Evolutionary conservation across 108 stramenopile genomes (phyloP).

Genomic region (Nitzschia palea): DNA sequence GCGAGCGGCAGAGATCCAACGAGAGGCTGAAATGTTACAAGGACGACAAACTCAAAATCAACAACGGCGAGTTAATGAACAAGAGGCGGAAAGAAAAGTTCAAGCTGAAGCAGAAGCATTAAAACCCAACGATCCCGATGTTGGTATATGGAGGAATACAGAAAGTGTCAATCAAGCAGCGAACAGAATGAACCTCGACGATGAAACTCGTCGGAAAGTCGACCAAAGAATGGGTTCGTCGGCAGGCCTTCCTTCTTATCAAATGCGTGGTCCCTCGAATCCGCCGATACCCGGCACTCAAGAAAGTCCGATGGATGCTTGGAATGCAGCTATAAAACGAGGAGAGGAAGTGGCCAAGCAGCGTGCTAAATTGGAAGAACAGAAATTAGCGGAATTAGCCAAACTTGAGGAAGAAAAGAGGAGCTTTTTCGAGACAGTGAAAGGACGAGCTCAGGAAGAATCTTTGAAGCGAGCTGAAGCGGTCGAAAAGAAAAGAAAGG

Average conservation of each 20-base stretch:
- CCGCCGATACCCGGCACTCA: neutral
- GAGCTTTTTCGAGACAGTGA: neutral
- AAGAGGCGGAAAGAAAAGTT: too few species aligned
- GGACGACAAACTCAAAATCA: too few species aligned
- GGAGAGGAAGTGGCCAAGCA: neutral
- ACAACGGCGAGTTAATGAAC: too few species aligned
- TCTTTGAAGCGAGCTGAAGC: neutral
- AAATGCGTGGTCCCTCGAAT: neutral
- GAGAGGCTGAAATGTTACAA: neutral
- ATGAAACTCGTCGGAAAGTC: too few species aligned
- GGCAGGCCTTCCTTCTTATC: too few species aligned
- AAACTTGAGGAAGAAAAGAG: neutral
- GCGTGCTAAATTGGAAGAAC: neutral
- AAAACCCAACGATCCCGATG: too few species aligned
- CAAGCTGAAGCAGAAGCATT: too few species aligned
- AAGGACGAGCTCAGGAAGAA: neutral
- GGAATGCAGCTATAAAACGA: neutral
- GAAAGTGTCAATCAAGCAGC: too few species aligned
- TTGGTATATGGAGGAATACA: too few species aligned
- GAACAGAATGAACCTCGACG: too few species aligned
- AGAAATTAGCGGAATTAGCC: conserved; percentile 12
- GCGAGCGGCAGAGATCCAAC: too few species aligned
- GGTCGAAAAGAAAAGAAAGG: neutral
- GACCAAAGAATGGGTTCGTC: too few species aligned
- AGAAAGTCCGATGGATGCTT: neutral